A percentile compares a stretch with the other conserved stretches of the same genome.
These are phyloP conservation scores for Camillea tinctor DNA, from an alignment of 2,329 filamentous ascomycete genomes.

Conservation along the genomic window DNA sequence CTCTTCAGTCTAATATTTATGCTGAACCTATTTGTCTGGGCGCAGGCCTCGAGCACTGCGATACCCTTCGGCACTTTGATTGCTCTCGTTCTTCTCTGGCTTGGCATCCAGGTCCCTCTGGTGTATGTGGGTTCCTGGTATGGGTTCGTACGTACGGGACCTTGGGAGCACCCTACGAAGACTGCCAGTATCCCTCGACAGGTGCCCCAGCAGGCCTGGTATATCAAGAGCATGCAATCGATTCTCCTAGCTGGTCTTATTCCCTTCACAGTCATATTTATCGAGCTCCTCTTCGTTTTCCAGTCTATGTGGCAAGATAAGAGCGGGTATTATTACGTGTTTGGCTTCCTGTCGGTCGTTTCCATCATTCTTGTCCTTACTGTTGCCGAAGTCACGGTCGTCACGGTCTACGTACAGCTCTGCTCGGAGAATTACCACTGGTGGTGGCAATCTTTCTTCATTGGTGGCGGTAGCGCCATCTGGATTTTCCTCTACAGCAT, in stretches of 20 bases:
- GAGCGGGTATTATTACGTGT: constrained; percentile 88
- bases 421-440: constrained; percentile 86
- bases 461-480: constrained; percentile 71
- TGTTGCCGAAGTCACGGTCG: constrained; percentile 79
- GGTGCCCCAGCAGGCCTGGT: constrained; percentile 75
- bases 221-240: constrained; percentile 61
- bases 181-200: constrained; percentile 70
- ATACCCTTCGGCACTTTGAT: constrained; percentile 80
- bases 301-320: constrained; percentile 89
- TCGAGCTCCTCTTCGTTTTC: constrained; percentile 84
- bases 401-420: constrained; percentile 78
- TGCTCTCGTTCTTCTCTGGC: constrained; percentile 72
- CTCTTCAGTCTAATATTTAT: constrained; percentile 74
- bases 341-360: constrained; percentile 78
- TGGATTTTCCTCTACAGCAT: constrained; percentile 83
- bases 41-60: constrained; percentile 82
- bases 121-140: constrained; percentile 80
- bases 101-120: constrained; percentile 81
- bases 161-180: constrained; percentile 81
- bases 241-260: constrained; percentile 73
- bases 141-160: constrained; percentile 64
- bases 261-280: constrained; percentile 84
- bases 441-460: constrained; percentile 88
- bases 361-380: constrained; percentile 71
- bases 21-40: constrained; percentile 87